Conservation (phyloP, 306 rosid genomes). For the apple (Malus domestica) region ASM211411v1 NC_041790.1:25328501-25329000, state of each 20-base stretch:
- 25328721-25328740: slow-evolving; percentile 58
- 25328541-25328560: slow-evolving; percentile 73
- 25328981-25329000: neutral
- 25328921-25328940: neutral
- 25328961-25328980: neutral
- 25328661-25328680: slow-evolving; percentile 70
- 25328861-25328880: slow-evolving; percentile 1
- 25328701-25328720: slow-evolving; percentile 53
- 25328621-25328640: slow-evolving; percentile 76
- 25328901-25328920: neutral
- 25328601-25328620: slow-evolving; percentile 66
- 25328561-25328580: slow-evolving; percentile 88
- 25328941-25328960: neutral
- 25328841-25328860: slow-evolving; percentile 6
- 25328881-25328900: slow-evolving; percentile 15
- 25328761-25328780: slow-evolving; percentile 44
- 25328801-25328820: neutral
- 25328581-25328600: slow-evolving; percentile 74
- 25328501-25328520: slow-evolving; percentile 11
- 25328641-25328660: slow-evolving; percentile 97
- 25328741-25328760: slow-evolving; percentile 71
- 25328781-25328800: neutral
- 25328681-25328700: slow-evolving; percentile 63
- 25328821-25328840: slow-evolving; percentile 12
- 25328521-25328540: slow-evolving; percentile 35